These are phyloP conservation scores for Mycosarcoma mackinlayi DNA, from an alignment of 1,284 basidiomycete species.

Conservation along the genomic window DNA sequence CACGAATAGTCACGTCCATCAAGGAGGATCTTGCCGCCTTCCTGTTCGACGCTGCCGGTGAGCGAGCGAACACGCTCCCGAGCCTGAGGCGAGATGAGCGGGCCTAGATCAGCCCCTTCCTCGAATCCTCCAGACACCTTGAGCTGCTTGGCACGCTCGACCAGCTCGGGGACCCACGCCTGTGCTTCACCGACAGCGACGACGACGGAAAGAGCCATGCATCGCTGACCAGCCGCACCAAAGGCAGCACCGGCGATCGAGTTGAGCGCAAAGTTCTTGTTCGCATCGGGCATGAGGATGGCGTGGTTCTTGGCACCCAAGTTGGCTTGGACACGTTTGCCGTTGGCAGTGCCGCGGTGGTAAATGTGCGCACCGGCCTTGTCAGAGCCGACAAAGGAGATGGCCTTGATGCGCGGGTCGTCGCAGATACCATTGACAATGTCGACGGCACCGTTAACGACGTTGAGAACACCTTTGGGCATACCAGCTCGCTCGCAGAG, in stretches of 20 bases:
- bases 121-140: slow-evolving; percentile 93
- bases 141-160: slow-evolving; percentile 83
- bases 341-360: slow-evolving; percentile 78
- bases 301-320: slow-evolving; percentile 85
- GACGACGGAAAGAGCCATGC: slow-evolving; percentile 72
- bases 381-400: slow-evolving; percentile 97
- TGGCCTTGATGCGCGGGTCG: slow-evolving; percentile 88
- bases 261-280: slow-evolving; percentile 92
- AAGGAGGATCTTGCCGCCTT: slow-evolving; percentile 88
- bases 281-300: slow-evolving; percentile 94
- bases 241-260: slow-evolving; percentile 94
- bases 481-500: slow-evolving; percentile 83
- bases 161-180: slow-evolving; percentile 85
- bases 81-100: slow-evolving; percentile 89
- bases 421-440: slow-evolving; percentile 96
- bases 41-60: slow-evolving; percentile 80
- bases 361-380: slow-evolving; percentile 93
- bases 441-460: slow-evolving; percentile 85
- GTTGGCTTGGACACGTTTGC: slow-evolving; percentile 95
- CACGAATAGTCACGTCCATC: slow-evolving; percentile 83
- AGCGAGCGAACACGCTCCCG: slow-evolving; percentile 81
- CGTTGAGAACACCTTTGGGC: slow-evolving; percentile 68
- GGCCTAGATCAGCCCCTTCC: slow-evolving; percentile 87
- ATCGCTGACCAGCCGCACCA: slow-evolving; percentile 95
- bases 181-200: slow-evolving; percentile 86